Evolutionary conservation across 2,329 filamentous ascomycete genomes (phyloP).

Genomic region (Ascochyta clinopodiicola): DNA sequence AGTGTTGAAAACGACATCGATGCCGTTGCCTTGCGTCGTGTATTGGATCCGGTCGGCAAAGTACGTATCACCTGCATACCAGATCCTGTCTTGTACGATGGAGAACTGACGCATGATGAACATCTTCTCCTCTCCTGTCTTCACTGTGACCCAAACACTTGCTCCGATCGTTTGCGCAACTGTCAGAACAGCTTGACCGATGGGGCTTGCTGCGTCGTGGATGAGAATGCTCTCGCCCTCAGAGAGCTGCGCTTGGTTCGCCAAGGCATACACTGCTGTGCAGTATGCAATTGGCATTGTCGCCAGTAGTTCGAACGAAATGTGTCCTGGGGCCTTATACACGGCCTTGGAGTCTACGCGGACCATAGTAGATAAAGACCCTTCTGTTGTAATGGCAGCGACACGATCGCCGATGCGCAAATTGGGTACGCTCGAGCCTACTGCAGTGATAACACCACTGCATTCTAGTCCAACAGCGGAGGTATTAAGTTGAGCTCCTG

Average conservation of each 20-base stretch:
- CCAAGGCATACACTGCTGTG: constrained; percentile 37
- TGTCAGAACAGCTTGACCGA: constrained; percentile 40
- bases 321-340: constrained; percentile 27
- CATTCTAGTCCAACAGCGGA: constrained; percentile 14
- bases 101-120: constrained; percentile 24
- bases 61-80: constrained; percentile 29
- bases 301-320: constrained; percentile 34
- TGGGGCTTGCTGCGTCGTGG: constrained; percentile 34
- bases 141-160: constrained; percentile 33
- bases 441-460: constrained; percentile 22
- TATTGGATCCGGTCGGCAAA: constrained; percentile 34
- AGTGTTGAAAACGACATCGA: constrained; percentile 46
- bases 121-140: constrained; percentile 29
- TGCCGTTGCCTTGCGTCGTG: constrained; percentile 38
- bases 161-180: constrained; percentile 34
- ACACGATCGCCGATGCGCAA: constrained; percentile 33
- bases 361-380: constrained; percentile 29
- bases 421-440: constrained; percentile 24
- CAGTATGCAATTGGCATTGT: constrained; percentile 30
- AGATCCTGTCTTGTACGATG: constrained; percentile 42
- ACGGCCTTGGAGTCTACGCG: constrained; percentile 25
- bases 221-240: constrained; percentile 44
- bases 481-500: not conserved
- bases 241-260: constrained; percentile 35
- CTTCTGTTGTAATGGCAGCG: constrained; percentile 26